Base-by-base conservation (phyloP, 2,329 filamentous ascomycete genomes). In the Penicillium sp. region DNA sequence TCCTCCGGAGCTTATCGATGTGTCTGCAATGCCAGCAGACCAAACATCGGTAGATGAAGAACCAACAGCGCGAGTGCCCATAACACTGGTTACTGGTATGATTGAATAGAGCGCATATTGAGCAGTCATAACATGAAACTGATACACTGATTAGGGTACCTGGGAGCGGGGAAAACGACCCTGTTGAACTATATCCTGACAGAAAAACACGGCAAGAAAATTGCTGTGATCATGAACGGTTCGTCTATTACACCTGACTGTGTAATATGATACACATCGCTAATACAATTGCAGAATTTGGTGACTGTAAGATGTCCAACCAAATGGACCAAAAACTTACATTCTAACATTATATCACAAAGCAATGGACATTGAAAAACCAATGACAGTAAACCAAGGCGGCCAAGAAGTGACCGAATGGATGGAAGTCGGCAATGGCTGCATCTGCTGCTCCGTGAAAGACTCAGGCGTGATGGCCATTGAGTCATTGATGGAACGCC, bases 381-480 rank as follows among this genome's bases (percentile, higher is more conserved):
- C 92, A 43, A 82, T 99, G 61, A 97, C 93, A 0, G 87, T 99
- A 66, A 96, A 89, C 72, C 87, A 93, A 71, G 89, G 88, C 58
- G 89, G 87, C 40, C 86, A 93, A 69, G 84, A 91, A 69, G 90
- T 93, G 7, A 89, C 94, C 71, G 92, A 96, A 80, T 99, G 95
- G 90, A 86, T 99, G 29, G 93, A 97, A 61, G 86, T 99, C 53
- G 92, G 91, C 52, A 99, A 99, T 67, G 94, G 94, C 62, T 99
- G 94, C 73, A 92, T 99, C 65, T 99, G 94, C 78, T 99, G 94
- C 77, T 96, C 92, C 3, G 93, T 97, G 68, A 99, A 97, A 78
- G 94, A 99, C 73, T 87, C 89, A 0, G 94, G 94, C 13, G 93
- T 99, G 38, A 91, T 91, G 65, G 94, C 94, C 37, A 96, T 99